Percentiles rank a stretch among this genome's conserved stretches.
phyloP scores from a whole-genome alignment of 177 flowering plant species.

The Tripterygium wilfordii region DNA sequence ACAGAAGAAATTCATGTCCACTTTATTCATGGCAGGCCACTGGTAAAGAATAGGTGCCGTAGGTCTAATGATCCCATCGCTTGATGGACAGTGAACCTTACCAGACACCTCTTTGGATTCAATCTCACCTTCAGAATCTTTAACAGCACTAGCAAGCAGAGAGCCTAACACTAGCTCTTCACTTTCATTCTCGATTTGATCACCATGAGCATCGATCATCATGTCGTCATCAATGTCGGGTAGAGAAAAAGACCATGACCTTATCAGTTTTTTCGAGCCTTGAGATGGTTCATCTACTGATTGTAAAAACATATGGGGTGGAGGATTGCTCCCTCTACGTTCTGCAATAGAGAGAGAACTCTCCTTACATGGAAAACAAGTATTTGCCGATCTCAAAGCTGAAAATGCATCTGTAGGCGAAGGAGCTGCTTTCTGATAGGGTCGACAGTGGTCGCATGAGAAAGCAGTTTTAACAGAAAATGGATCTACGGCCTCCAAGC shows the following conservation, averaged over 20 bases:
- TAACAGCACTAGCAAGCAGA: slow-evolving; percentile 7
- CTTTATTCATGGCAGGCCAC: slow-evolving; percentile 23
- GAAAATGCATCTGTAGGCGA: slow-evolving; percentile 20
- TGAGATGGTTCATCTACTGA: slow-evolving; percentile 25
- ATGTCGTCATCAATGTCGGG: slow-evolving; percentile 24
- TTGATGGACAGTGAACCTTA: background rate
- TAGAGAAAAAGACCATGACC: slow-evolving; percentile 51
- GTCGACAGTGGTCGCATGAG: slow-evolving; percentile 12
- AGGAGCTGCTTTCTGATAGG: slow-evolving; percentile 5
- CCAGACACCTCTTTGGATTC: slow-evolving; percentile 13
- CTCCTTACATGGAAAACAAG: slow-evolving; percentile 28
- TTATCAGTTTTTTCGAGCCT: slow-evolving; percentile 23
- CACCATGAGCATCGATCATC: slow-evolving; percentile 15
- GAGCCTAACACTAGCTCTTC: slow-evolving; percentile 18
- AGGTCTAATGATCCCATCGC: too few species aligned
- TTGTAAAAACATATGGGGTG: slow-evolving; percentile 40
- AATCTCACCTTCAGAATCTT: slow-evolving; percentile 3
- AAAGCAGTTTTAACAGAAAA: slow-evolving; percentile 8
- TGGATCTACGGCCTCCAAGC: slow-evolving; percentile 25
- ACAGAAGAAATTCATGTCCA: slow-evolving; percentile 12
- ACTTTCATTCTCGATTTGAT: slow-evolving; percentile 13
- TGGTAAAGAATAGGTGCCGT: slow-evolving; percentile 15
- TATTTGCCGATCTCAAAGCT: slow-evolving; percentile 13
- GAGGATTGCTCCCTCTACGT: slow-evolving; percentile 56
- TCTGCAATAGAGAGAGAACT: slow-evolving; percentile 49